Evolutionary conservation across 2,329 filamentous ascomycete species (phyloP).

Genomic region (Akanthomyces dipterigenus): DNA sequence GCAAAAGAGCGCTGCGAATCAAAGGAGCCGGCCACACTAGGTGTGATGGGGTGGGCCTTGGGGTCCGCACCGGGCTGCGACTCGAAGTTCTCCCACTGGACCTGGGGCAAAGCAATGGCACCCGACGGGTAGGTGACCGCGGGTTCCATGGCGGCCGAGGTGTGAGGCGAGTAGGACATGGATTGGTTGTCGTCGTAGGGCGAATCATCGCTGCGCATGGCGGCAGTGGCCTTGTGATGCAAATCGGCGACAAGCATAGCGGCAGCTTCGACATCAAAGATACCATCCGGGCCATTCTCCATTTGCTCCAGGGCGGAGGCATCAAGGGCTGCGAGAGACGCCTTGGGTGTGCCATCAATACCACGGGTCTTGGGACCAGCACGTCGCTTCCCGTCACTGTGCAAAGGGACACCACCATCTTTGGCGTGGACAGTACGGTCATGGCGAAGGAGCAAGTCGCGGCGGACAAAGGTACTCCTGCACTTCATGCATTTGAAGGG

Average conservation of each 20-base stretch:
- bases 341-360: constrained; percentile 62
- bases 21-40: constrained; percentile 58
- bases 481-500: constrained; percentile 99
- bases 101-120: constrained; percentile 74
- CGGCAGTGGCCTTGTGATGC: constrained; percentile 83
- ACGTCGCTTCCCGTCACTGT: constrained; percentile 88
- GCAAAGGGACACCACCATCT: constrained; percentile 87
- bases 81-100: constrained; percentile 89
- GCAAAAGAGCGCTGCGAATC: constrained; percentile 61
- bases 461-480: constrained; percentile 94
- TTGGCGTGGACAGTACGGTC: constrained; percentile 98
- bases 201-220: constrained; percentile 53
- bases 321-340: constrained; percentile 69
- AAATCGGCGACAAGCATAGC: constrained; percentile 98
- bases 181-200: constrained; percentile 52
- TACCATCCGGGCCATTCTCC: constrained; percentile 80
- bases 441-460: constrained; percentile 91
- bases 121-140: constrained; percentile 70
- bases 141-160: constrained; percentile 67
- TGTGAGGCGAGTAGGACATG: constrained; percentile 67
- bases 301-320: constrained; percentile 85
- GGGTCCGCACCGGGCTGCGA: constrained; percentile 61
- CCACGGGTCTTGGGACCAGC: constrained; percentile 62
- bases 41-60: constrained; percentile 68
- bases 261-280: constrained; percentile 93